These are phyloP conservation scores for Sclerotinia minor DNA, from an alignment of 2,329 filamentous ascomycete species.

Conservation along the genomic window DNA sequence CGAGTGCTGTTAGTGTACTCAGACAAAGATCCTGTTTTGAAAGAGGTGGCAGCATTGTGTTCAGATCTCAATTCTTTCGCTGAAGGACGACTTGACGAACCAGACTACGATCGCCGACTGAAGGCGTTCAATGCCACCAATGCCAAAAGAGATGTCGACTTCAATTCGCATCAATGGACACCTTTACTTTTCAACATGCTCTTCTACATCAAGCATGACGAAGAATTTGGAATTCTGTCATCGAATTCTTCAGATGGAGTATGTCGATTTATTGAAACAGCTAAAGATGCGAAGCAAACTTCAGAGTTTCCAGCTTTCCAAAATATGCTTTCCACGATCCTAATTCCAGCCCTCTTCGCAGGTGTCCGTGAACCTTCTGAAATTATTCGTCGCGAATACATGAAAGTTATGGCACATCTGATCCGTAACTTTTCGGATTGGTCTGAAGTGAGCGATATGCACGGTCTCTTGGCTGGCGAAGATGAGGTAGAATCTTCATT, in stretches of 20 bases:
- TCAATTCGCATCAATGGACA: constrained; percentile 76
- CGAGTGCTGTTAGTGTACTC: constrained; percentile 72
- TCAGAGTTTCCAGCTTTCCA: constrained; percentile 53
- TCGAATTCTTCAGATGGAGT: constrained; percentile 79
- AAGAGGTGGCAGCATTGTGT: constrained; percentile 68
- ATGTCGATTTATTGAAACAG: constrained; percentile 72
- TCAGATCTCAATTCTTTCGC: constrained; percentile 79
- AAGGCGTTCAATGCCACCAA: constrained; percentile 74
- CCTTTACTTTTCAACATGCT: constrained; percentile 87
- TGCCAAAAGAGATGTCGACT: constrained; percentile 55
- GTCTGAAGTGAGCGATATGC: constrained; percentile 71
- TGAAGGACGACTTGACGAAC: constrained; percentile 71
- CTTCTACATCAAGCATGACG: constrained; percentile 80
- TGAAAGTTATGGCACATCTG: constrained; percentile 76
- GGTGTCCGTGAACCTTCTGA: constrained; percentile 80
- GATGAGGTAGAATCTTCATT: constrained; percentile 67
- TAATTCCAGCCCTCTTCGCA: constrained; percentile 74
- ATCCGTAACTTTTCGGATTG: constrained; percentile 70
- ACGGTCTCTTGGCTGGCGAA: constrained; percentile 64
- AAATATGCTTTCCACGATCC: constrained; percentile 58
- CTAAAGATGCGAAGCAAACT: constrained; percentile 47
- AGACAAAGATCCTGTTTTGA: constrained; percentile 58
- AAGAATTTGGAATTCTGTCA: constrained; percentile 81
- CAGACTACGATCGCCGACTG: constrained; percentile 82
- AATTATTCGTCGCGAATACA: constrained; percentile 77